Evolutionary conservation across 441 rosid genomes (phyloP), one percentile per base, ranked within the genome.

Genomic region (Populus trichocarpa): DNA sequence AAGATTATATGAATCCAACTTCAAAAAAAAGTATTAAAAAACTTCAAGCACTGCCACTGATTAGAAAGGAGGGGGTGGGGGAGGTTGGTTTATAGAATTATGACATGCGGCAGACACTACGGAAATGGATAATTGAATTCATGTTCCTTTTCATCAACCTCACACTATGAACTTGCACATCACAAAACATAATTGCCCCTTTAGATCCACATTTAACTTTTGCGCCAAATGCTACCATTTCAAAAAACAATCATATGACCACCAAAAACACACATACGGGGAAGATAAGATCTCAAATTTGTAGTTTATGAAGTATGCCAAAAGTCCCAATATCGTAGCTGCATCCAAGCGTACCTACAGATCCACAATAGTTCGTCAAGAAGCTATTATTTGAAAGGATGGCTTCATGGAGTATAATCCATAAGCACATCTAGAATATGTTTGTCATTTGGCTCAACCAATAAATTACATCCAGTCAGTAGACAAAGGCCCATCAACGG

Each of bases 231-330:
- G 71, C 70, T 25, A 53, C 40, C 6, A 70, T 32, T 70, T n/a
- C 2, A 35, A 66, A 73, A 61, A 67, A 10, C 18, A 75, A 61
- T 40, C 25, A 71, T 72, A 36, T 38, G 63, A 71, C 69, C 69
- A 74, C 18, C 40, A 61, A 77, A 76, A 77, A 64, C 36, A 79
- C 71, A 79, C 90, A 61, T 90, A 96, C 99, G 98, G 98, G 61
- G 98, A 92, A 80, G 95, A 86, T 82, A 83, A 81, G 82, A 96
- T 82, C 91, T 92, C 99, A 82, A 96, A 90, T 86, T 92, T 96
- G 89, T 96, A 93, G 89, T 96, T 96, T 80, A 96, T 90, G 83
- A 91, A 79, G 84, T 87, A 96, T 80, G 99, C 99, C 3, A 84
- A 86, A 82, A 96, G 98, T 77, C 99, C 99, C 92, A 96, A 82